Percentiles rank a stretch among this genome's conserved stretches.
Evolutionary conservation across 805 yeast species (phyloP).

Genomic region (Tetrapisispora taiwanensis): DNA sequence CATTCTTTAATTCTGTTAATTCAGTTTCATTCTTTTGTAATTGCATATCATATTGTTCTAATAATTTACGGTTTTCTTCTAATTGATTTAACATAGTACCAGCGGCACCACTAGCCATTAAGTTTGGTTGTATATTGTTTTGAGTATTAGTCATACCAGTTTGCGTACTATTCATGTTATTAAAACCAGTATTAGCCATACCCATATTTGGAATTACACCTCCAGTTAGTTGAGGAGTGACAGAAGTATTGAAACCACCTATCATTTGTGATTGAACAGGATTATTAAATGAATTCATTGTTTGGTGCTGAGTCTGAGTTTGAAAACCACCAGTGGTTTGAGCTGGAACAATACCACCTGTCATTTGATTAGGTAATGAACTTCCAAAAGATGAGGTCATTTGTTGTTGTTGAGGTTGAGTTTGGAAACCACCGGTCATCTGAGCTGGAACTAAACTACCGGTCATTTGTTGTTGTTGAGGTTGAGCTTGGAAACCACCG

Average conservation of each 20-base stretch:
- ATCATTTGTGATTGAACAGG: not conserved
- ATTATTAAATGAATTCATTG: too few relatives aligned
- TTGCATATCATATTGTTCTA: slow-evolving; percentile 79
- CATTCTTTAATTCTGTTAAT: slow-evolving; percentile 49
- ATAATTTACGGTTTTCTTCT: slow-evolving; percentile 56
- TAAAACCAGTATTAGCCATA: not conserved
- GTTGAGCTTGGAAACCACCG: not conserved
- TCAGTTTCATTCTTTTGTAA: slow-evolving; percentile 77
- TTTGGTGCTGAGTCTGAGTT: not conserved
- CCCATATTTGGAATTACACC: slow-evolving; percentile 1
- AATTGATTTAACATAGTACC: not conserved
- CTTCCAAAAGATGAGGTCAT: not conserved
- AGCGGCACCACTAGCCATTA: not conserved
- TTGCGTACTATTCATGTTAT: not conserved
- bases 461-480: not conserved
- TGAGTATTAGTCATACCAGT: not conserved
- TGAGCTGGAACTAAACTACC: not conserved
- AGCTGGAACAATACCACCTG: not conserved
- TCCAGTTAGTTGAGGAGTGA: slow-evolving; percentile 1
- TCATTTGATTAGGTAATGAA: not conserved
- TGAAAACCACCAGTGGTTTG: slow-evolving; percentile 1
- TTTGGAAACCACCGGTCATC: not conserved
- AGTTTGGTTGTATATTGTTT: slow-evolving; percentile 1
- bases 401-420: not conserved
- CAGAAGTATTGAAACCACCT: not conserved